phyloP scores from a whole-genome alignment of 768 basidiomycete species.

The Sarcomyxa edulis region DNA sequence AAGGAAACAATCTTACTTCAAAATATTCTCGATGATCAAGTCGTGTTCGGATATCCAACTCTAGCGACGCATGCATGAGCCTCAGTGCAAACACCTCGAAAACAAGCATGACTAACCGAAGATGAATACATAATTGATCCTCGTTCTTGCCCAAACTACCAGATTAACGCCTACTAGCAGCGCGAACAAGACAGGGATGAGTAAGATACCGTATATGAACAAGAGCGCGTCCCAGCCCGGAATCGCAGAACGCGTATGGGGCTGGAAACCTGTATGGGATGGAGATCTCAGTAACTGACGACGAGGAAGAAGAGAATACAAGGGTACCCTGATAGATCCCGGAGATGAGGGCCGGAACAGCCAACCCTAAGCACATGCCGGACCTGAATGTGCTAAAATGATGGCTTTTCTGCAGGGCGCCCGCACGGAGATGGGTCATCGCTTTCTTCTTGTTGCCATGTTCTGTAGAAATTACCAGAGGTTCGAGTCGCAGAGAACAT shows the following conservation, averaged over 20 bases:
- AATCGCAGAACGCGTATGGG: slow-evolving; percentile 44
- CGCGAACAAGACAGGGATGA: slow-evolving; percentile 71
- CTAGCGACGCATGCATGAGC: slow-evolving; percentile 26
- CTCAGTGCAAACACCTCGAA: slow-evolving; percentile 3
- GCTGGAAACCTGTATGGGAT: slow-evolving; percentile 43
- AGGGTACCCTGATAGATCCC: slow-evolving; percentile 62
- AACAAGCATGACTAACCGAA: slow-evolving; percentile 51
- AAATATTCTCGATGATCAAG: slow-evolving; percentile 77
- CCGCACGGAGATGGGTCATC: slow-evolving; percentile 55
- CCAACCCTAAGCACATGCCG: slow-evolving; percentile 67
- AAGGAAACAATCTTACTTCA: slow-evolving; percentile 30
- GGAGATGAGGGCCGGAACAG: slow-evolving; percentile 58
- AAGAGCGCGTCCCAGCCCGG: slow-evolving; percentile 72
- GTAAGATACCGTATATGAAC: slow-evolving; percentile 70
- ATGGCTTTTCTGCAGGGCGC: slow-evolving; percentile 46
- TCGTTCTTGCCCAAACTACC: slow-evolving; percentile 62
- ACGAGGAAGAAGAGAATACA: neutral
- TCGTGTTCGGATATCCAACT: slow-evolving; percentile 63
- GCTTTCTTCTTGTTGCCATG: slow-evolving; percentile 79
- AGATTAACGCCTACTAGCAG: slow-evolving; percentile 82
- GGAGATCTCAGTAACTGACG: neutral
- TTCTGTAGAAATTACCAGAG: slow-evolving; percentile 23
- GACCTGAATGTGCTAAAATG: slow-evolving; percentile 72
- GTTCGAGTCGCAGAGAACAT: slow-evolving; percentile 1
- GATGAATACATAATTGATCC: slow-evolving; percentile 94